phyloP scores from a whole-genome alignment of 306 rosid genomes.

The Prosopis cineraria region DNA sequence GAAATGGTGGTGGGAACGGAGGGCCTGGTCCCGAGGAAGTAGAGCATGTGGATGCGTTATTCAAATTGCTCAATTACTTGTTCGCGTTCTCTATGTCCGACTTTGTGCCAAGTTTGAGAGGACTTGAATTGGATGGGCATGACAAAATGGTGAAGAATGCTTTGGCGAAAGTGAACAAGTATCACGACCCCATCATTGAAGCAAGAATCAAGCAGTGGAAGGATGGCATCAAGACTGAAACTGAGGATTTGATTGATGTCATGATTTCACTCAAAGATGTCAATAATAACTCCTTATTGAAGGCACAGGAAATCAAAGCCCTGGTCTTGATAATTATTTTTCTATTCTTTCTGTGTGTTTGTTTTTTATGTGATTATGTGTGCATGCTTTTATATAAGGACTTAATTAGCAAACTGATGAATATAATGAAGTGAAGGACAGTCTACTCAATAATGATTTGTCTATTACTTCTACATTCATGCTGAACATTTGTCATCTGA shows the following conservation, averaged over 20 bases:
- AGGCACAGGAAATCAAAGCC: slow-evolving; percentile 47
- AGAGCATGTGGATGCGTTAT: slow-evolving; percentile 35
- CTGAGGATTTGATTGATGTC: slow-evolving; percentile 50
- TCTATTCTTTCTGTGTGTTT: not conserved
- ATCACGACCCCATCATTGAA: slow-evolving; percentile 38
- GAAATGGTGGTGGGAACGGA: slow-evolving; percentile 34
- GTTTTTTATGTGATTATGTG: not conserved
- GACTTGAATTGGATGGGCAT: slow-evolving; percentile 42
- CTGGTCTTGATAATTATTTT: slow-evolving; percentile 31
- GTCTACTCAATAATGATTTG: not conserved
- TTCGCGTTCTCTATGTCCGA: slow-evolving; percentile 42
- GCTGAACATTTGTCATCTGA: too few species aligned
- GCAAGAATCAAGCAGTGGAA: slow-evolving; percentile 41
- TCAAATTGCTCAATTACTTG: not conserved
- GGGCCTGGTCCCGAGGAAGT: slow-evolving; percentile 48
- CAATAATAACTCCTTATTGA: slow-evolving; percentile 29
- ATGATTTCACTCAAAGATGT: slow-evolving; percentile 40
- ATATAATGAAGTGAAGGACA: not conserved
- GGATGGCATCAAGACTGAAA: slow-evolving; percentile 26
- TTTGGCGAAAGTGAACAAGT: slow-evolving; percentile 1
- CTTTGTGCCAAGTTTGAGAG: slow-evolving; percentile 41
- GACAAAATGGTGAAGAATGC: slow-evolving; percentile 27
- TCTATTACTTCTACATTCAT: not conserved
- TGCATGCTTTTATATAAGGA: not conserved
- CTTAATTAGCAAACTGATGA: not conserved